phyloP scores from a whole-genome alignment of 73 alveolate genomes.

The Paramecium octaurelia region DNA sequence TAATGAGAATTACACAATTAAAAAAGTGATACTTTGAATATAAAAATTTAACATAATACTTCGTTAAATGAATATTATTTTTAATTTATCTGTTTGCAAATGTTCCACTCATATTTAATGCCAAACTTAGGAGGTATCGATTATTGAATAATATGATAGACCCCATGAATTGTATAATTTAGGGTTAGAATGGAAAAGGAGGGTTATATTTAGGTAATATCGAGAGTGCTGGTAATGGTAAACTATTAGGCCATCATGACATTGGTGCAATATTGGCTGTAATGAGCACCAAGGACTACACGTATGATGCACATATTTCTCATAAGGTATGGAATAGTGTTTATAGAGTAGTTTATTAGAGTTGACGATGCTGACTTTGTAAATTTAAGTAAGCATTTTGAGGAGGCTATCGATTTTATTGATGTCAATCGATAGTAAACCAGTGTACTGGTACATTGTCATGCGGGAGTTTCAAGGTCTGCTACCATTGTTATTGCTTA shows the following conservation, averaged over 20 bases:
- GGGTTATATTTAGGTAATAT: conserved; percentile 60
- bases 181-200: conserved; percentile 23
- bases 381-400: conserved; percentile 36
- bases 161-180: conserved; percentile 60
- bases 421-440: background rate
- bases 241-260: conserved; percentile 49
- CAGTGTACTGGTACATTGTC: conserved; percentile 49
- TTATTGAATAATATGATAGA: background rate
- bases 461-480: conserved; percentile 47
- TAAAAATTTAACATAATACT: background rate
- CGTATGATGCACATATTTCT: conserved; percentile 43
- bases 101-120: conserved; percentile 34
- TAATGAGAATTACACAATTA: background rate
- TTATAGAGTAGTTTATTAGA: background rate
- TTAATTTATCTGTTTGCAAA: conserved; percentile 28
- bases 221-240: conserved; percentile 57
- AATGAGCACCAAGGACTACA: conserved; percentile 30
- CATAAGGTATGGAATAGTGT: conserved; percentile 26
- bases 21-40: background rate
- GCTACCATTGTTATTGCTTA: conserved; percentile 52
- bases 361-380: conserved; percentile 63
- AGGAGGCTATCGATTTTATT: conserved; percentile 28
- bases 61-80: conserved; percentile 10
- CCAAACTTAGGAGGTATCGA: background rate
- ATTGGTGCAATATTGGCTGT: conserved; percentile 58